Evolutionary conservation across 352 stramenopile genomes (phyloP).

Genomic region (Globisporangium orthogonon): DNA sequence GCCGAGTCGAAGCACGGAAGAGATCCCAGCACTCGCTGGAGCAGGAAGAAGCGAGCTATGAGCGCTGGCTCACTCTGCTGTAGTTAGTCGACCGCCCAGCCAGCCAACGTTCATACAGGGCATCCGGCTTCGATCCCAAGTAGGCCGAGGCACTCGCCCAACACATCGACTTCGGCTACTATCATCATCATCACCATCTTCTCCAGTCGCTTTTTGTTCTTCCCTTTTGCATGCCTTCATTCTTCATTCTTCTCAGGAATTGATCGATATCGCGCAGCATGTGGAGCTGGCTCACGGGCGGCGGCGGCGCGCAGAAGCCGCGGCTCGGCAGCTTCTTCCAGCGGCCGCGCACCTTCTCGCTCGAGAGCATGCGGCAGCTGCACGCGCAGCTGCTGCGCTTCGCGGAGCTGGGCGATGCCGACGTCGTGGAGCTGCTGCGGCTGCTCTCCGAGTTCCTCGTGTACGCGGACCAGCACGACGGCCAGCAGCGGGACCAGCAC

Average conservation of each 20-base stretch:
- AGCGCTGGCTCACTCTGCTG: background rate
- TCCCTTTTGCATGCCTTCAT: too few species aligned
- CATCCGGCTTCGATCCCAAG: too few species aligned
- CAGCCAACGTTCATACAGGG: too few species aligned
- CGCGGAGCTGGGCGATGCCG: constrained; percentile 45
- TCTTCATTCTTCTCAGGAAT: too few species aligned
- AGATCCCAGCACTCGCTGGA: background rate
- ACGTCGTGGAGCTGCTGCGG: constrained; percentile 80
- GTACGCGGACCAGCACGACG: constrained; percentile 77
- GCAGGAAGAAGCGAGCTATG: background rate
- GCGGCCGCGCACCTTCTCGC: constrained; percentile 43
- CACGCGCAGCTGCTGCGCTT: constrained; percentile 64
- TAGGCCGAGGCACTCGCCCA: too few species aligned
- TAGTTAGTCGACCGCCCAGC: background rate
- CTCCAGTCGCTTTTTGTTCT: too few species aligned
- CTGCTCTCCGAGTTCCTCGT: constrained; percentile 84
- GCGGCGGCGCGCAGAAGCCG: constrained; percentile 2
- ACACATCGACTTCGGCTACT: too few species aligned
- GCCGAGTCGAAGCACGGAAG: background rate
- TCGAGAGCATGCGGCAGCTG: constrained; percentile 68
- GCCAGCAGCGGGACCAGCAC: background rate
- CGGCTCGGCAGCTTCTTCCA: constrained; percentile 16
- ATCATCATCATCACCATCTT: too few species aligned
- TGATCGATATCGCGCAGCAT: constrained; percentile 9
- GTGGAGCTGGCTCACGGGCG: constrained; percentile 40